These are phyloP conservation scores for Lecanicillium sp. DNA, from an alignment of 2,329 filamentous ascomycete species.

Conservation along the genomic window DNA sequence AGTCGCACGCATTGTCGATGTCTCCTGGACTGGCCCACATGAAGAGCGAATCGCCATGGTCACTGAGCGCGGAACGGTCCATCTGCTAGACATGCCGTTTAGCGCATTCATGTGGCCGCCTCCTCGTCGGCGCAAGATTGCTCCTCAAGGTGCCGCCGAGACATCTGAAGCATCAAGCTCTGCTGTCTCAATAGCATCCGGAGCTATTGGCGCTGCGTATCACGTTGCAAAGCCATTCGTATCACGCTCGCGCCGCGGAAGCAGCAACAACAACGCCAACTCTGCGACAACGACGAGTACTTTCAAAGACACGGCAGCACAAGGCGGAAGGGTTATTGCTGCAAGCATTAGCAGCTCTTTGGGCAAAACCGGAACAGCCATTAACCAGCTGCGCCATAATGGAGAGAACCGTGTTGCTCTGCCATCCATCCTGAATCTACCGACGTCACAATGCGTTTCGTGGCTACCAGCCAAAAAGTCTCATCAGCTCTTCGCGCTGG, in stretches of 20 bases:
- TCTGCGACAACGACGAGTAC: conserved; percentile 30
- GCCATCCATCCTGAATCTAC: conserved; percentile 45
- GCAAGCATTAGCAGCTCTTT: conserved; percentile 68
- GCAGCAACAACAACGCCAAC: conserved; percentile 26
- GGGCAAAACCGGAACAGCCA: conserved; percentile 62
- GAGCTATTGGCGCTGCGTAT: conserved; percentile 61
- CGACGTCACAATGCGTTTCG: conserved; percentile 52
- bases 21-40: conserved; percentile 75
- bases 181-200: conserved; percentile 63
- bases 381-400: conserved; percentile 64
- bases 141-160: conserved; percentile 36
- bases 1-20: conserved; percentile 81
- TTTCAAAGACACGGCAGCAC: conserved; percentile 54
- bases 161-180: conserved; percentile 41
- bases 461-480: conserved; percentile 58
- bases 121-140: conserved; percentile 44
- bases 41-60: conserved; percentile 82
- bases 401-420: conserved; percentile 69
- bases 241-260: conserved; percentile 45
- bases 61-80: conserved; percentile 90
- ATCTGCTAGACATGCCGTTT: conserved; percentile 79
- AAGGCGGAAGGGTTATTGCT: conserved; percentile 64
- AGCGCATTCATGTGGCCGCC: conserved; percentile 85
- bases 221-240: conserved; percentile 58
- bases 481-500: conserved; percentile 56